Base-by-base conservation (phyloP, 2,329 filamentous ascomycete genomes). In the Fusarium chlamydosporum region DNA sequence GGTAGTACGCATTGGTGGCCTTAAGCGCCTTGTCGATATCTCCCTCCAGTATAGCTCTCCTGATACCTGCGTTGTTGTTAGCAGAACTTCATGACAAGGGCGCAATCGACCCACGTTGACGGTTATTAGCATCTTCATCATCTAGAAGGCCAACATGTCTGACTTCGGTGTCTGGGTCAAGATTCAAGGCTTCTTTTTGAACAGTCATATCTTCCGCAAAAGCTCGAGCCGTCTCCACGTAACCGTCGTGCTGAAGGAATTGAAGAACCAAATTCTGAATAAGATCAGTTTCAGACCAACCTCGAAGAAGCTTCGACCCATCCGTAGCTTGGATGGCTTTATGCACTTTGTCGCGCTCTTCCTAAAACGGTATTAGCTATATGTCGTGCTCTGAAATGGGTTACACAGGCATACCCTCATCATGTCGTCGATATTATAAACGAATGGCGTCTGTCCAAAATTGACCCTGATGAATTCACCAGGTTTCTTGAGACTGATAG, bases 201-300 rank as follows among this genome's bases (percentile, higher is more conserved):
- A 86, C 82, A 55, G 88, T 86, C 27, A 97, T 89, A 75, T 98
- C 95, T 72, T 91, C 86, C 5, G 92, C 89, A 82, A 99, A 98
- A 1, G 93, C 93, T 67, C 90, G 88, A 10, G 94, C 94, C 0
- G 95, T 97, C 71, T 97, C 95, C 9, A 97, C 91, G 72, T 97
- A 98, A 61, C 96, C 96, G 74, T 98, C 96, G 72, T 98, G 95
- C 37, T 94, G 92, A 15, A 99, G 83, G 71, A 97, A 98, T 79
- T 97, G 94, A 38, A 94, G 85, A 18, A 90, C 86, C 58, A 98
- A 82, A 72, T 92, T 88, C 76, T 97, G 94, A 37, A 97, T 89
- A 47, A 98, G 85, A 27, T 91, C 85, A 2, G 89, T 90, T 78
- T 97, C 95, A 64, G 86, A 88, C 66, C 92, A 82, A 4, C 85